phyloP scores from a whole-genome alignment of 2,329 filamentous ascomycete species.

The Kalmusia sp. region DNA sequence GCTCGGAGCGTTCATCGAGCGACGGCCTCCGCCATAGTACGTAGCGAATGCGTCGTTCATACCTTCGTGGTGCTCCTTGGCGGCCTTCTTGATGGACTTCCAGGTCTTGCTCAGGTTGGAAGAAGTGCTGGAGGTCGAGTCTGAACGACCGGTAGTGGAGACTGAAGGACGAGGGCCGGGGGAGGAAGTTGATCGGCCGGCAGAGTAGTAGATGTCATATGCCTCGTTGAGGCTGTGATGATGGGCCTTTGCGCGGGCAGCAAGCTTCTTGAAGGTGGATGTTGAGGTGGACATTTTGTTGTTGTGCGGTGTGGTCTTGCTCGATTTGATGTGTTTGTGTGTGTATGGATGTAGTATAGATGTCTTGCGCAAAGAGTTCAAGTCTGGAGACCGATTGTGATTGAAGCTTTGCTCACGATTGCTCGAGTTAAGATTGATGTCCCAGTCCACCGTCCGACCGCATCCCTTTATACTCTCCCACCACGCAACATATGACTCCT shows the following conservation, averaged over 20 bases:
- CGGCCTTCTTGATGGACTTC: constrained; percentile 4
- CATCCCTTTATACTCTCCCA: background rate
- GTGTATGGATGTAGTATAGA: background rate
- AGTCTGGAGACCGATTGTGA: background rate
- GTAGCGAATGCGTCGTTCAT: constrained; percentile 5
- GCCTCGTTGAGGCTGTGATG: background rate
- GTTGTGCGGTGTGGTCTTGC: no score
- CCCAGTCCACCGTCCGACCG: background rate
- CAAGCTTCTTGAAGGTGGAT: background rate
- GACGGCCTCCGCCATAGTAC: constrained; percentile 5
- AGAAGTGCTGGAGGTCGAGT: constrained; percentile 2
- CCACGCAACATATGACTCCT: background rate
- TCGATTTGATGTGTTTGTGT: background rate
- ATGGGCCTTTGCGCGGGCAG: background rate
- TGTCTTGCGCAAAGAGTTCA: background rate
- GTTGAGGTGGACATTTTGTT: constrained; percentile 5
- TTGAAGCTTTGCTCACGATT: background rate
- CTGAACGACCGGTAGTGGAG: background rate
- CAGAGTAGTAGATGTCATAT: background rate
- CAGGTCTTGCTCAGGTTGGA: constrained; percentile 5
- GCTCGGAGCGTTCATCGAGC: background rate
- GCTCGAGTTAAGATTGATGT: background rate
- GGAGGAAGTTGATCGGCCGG: constrained; percentile 70
- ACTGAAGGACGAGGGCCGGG: constrained; percentile 67
- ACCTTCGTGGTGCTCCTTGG: constrained; percentile 3